These are phyloP conservation scores for Neurospora sp. DNA, from an alignment of 2,329 filamentous ascomycete genomes.

Conservation along the genomic window DNA sequence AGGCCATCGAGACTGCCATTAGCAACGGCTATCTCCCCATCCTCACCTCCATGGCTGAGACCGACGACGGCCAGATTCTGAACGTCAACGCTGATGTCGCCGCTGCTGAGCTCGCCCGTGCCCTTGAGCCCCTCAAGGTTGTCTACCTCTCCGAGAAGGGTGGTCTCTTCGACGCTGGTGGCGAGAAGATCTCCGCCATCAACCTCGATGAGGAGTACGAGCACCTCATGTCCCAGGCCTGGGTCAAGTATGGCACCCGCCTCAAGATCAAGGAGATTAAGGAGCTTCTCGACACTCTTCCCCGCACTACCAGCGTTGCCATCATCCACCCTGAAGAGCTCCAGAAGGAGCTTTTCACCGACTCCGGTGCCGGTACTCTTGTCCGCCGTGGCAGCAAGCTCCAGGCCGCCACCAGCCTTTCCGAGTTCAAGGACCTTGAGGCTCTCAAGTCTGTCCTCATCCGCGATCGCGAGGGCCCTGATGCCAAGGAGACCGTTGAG, in stretches of 20 bases:
- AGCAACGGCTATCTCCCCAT: conserved; percentile 86
- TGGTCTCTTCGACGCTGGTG: conserved; percentile 85
- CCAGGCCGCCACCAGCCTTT: conserved; percentile 58
- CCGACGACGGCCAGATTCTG: conserved; percentile 78
- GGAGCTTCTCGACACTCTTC: conserved; percentile 79
- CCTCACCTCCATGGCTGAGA: conserved; percentile 93
- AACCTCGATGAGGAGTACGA: conserved; percentile 97
- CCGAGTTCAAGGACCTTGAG: conserved; percentile 65
- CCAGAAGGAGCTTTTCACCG: conserved; percentile 94
- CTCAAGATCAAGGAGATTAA: conserved; percentile 98
- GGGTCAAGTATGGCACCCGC: conserved; percentile 90
- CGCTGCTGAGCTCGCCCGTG: conserved; percentile 81
- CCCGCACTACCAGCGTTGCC: conserved; percentile 85
- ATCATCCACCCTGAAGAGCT: conserved; percentile 95
- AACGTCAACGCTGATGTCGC: conserved; percentile 98
- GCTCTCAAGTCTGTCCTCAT: conserved; percentile 76
- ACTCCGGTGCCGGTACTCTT: conserved; percentile 86
- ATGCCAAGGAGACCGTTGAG: conserved; percentile 76
- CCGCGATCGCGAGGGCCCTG: conserved; percentile 70
- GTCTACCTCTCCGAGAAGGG: conserved; percentile 99
- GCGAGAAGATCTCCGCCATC: conserved; percentile 92
- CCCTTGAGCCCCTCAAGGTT: conserved; percentile 89
- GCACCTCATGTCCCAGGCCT: conserved; percentile 82
- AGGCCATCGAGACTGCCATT: conserved; percentile 83
- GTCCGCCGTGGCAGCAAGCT: conserved; percentile 90